A percentile compares a stretch with the other conserved stretches of the same genome.
phyloP scores from a whole-genome alignment of 441 rosid species.

The Melastoma candidum region DNA sequence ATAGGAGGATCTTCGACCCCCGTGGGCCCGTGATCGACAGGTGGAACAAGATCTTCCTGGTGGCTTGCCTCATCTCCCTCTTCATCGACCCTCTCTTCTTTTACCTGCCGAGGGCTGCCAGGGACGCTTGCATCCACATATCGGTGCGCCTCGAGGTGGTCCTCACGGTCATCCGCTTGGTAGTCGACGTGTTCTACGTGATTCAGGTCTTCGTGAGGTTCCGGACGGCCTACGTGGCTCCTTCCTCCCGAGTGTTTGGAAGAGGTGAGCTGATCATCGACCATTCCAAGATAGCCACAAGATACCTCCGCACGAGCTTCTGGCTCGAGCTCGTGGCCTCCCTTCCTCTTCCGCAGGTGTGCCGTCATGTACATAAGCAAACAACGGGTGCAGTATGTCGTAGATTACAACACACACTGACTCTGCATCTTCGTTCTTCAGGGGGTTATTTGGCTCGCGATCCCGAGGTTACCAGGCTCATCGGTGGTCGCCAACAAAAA shows the following conservation, averaged over 20 bases:
- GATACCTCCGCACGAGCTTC: constrained; percentile 33
- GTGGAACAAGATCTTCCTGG: constrained; percentile 12
- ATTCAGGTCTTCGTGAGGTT: constrained; percentile 35
- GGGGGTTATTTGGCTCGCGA: constrained; percentile 41
- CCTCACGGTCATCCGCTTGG: constrained; percentile 31
- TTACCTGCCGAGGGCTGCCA: constrained; percentile 28
- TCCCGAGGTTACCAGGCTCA: constrained; percentile 34
- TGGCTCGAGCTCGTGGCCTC: constrained; percentile 25
- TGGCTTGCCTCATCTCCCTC: constrained; percentile 43
- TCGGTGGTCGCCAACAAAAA: constrained; percentile 21
- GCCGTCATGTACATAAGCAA: not conserved
- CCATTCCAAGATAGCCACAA: constrained; percentile 36
- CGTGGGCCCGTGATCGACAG: no score
- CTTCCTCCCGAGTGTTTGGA: constrained; percentile 58
- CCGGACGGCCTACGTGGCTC: constrained; percentile 49
- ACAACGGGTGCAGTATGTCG: no score
- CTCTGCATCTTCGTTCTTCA: constrained; percentile 11
- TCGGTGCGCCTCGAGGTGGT: constrained; percentile 24
- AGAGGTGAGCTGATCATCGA: constrained; percentile 58
- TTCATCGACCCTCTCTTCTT: constrained; percentile 50
- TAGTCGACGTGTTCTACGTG: constrained; percentile 36
- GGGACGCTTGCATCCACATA: constrained; percentile 27
- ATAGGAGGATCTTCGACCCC: no score
- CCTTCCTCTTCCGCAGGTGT: constrained; percentile 53
- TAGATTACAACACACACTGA: no score